Evolutionary conservation across 1,284 basidiomycete genomes (phyloP).

Genomic region (Naganishia sp.): DNA sequence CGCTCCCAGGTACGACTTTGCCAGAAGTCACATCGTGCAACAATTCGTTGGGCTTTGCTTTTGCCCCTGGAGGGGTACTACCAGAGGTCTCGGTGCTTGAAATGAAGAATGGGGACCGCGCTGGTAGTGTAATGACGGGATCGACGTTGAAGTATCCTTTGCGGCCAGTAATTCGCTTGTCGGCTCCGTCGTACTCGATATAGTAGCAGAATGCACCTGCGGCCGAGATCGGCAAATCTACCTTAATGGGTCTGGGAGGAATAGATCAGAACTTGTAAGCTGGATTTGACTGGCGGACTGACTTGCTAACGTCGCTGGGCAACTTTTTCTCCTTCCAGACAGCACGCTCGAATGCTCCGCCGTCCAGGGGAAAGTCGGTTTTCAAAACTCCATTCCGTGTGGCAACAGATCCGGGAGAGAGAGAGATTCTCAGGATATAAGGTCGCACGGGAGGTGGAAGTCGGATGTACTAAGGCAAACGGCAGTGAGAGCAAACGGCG

Average conservation of each 20-base stretch:
- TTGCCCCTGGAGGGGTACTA: constrained; percentile 55
- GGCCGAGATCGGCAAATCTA: constrained; percentile 90
- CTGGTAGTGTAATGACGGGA: constrained; percentile 73
- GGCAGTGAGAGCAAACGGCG: neutral
- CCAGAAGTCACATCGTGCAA: constrained; percentile 24
- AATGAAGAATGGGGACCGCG: constrained; percentile 68
- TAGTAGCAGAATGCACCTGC: constrained; percentile 92
- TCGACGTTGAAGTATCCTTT: constrained; percentile 95
- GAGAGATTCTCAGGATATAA: constrained; percentile 82
- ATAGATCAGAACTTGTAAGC: constrained; percentile 59
- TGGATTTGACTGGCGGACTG: constrained; percentile 55
- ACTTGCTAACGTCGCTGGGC: constrained; percentile 59
- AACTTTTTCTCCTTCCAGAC: constrained; percentile 68
- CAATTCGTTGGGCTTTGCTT: constrained; percentile 27
- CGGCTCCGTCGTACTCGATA: constrained; percentile 73
- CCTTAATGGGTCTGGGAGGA: constrained; percentile 82
- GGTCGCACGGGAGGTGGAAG: constrained; percentile 85
- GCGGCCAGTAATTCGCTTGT: constrained; percentile 66
- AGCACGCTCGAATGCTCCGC: constrained; percentile 76
- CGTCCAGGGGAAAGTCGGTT: constrained; percentile 92
- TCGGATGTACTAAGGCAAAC: constrained; percentile 73
- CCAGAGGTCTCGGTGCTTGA: constrained; percentile 35
- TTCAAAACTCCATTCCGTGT: constrained; percentile 85
- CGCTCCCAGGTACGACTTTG: constrained; percentile 53
- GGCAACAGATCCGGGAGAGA: constrained; percentile 84